Percentiles rank a stretch among this genome's conserved stretches.
These are phyloP conservation scores for Colletotrichum filicis DNA, from an alignment of 2,329 filamentous ascomycete species.

Conservation along the genomic window DNA sequence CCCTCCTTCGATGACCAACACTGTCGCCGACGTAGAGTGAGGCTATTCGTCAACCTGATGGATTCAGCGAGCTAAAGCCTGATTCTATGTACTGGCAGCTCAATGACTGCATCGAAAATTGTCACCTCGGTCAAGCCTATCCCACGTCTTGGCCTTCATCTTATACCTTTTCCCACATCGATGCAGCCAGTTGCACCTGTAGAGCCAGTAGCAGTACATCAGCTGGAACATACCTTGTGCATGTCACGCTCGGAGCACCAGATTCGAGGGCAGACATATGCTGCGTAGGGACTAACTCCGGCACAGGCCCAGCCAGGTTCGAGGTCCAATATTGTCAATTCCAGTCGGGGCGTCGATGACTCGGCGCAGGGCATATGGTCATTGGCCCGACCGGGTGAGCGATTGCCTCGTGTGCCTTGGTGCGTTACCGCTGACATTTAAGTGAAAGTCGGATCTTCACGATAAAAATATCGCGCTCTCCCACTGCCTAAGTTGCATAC, in stretches of 20 bases:
- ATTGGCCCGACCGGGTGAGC: neutral
- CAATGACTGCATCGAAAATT: neutral
- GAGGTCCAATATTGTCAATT: neutral
- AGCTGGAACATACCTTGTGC: neutral
- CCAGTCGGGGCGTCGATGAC: slow-evolving; percentile 8
- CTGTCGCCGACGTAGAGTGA: neutral
- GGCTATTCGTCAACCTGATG: neutral
- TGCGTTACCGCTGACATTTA: neutral
- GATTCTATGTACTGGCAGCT: neutral
- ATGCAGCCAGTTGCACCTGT: neutral
- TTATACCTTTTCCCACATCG: neutral
- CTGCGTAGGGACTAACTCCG: neutral
- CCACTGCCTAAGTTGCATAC: neutral
- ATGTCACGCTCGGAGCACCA: neutral
- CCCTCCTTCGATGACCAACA: neutral
- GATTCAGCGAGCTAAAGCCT: neutral
- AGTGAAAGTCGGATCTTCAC: neutral
- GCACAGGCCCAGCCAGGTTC: neutral
- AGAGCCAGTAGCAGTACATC: neutral
- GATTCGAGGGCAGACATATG: neutral
- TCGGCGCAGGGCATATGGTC: slow-evolving; percentile 16
- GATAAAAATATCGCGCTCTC: neutral
- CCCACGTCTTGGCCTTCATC: neutral
- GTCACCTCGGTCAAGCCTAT: neutral
- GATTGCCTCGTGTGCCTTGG: neutral